These are phyloP conservation scores for Wickerhamomyces hampshirensis DNA, from an alignment of 805 yeast species.

Conservation along the genomic window DNA sequence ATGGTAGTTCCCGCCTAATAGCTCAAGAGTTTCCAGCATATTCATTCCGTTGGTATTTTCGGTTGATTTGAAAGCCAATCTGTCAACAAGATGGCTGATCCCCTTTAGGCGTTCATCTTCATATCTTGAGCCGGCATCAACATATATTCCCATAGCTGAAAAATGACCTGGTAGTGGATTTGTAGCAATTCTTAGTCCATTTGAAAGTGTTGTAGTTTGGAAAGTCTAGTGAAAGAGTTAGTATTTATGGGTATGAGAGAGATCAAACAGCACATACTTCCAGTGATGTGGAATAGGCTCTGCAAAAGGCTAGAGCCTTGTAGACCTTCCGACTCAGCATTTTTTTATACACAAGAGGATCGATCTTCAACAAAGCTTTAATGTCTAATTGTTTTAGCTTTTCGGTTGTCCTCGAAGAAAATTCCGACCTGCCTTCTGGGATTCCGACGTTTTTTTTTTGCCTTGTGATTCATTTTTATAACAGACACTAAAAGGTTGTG, in stretches of 20 bases:
- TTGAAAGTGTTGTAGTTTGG: slow-evolving; percentile 43
- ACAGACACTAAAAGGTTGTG: too few relatives aligned
- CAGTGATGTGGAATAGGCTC: slow-evolving; percentile 19
- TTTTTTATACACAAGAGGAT: too few relatives aligned
- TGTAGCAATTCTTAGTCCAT: slow-evolving; percentile 80
- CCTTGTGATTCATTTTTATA: too few relatives aligned
- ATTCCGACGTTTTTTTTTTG: too few relatives aligned
- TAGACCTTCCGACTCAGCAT: slow-evolving; percentile 15
- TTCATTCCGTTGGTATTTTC: slow-evolving; percentile 50
- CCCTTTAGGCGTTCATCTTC: slow-evolving; percentile 65
- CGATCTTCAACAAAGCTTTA: too few relatives aligned
- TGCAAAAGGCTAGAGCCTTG: slow-evolving; percentile 1
- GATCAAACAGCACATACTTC: slow-evolving; percentile 9
- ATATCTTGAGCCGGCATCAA: slow-evolving; percentile 86
- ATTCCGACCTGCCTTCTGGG: too few relatives aligned
- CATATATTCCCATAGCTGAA: slow-evolving; percentile 82
- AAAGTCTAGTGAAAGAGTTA: slow-evolving; percentile 8
- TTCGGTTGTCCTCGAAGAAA: too few relatives aligned
- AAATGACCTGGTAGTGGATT: slow-evolving; percentile 88
- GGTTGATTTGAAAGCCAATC: slow-evolving; percentile 80
- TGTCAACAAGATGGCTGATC: slow-evolving; percentile 75
- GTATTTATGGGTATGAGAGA: slow-evolving; percentile 1
- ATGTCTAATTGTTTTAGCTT: too few relatives aligned
- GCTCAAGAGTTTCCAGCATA: slow-evolving; percentile 71
- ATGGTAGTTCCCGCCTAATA: slow-evolving; percentile 90